Base-by-base conservation (phyloP, 2,329 filamentous ascomycete genomes). In the Aureobasidium mangrovei region DNA sequence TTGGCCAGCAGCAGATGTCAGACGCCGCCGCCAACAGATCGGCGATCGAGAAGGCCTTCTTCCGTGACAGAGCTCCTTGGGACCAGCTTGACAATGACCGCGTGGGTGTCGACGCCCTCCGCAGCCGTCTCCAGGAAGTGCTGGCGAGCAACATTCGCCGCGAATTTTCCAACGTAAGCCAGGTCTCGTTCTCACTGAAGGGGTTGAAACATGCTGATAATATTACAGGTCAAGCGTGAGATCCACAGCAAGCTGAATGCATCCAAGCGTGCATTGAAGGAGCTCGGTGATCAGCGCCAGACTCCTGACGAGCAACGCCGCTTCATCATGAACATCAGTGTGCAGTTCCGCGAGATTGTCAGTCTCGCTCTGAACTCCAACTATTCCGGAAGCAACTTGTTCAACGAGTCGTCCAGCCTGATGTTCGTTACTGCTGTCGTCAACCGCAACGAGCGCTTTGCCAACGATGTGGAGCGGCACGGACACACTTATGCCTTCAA, bases 241-340 rank as follows among this genome's bases (percentile, higher is more conserved):
- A 58, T 72, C 31, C 56, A 56, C 1, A 46, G 24, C 6, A 70
- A 67, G 55, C 59, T 67, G 2, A 28, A 59, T 2, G 46, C 60
- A 6, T 68, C 62, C 1, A 43, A 44, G 3, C 57, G 58, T 0
- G 63, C 62, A 0, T 65, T 85, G 2, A 57, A 68, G 1, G 66
- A 67, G 7, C 69, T 85, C 0, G 82, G 83, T 0, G 65, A 69
- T 1, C 68, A 74, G 7, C 70, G 81, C 4, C 64, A 60, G 2
- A 78, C 73, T 0, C 28, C 68, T 0, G 55, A 66, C 0, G 73
- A 83, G 54, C 78, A 83, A 57, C 71, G 70, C 0, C 60, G 67
- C 2, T 75, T 76, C 24, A 65, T 84, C 4, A 67, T 76, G 12
- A 44, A 68, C 71, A 49, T 77, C 18, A 65, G 71, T 0, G 65